Conservation (phyloP, 305 asterid genomes). For the Euphrasia arctica region DNA sequence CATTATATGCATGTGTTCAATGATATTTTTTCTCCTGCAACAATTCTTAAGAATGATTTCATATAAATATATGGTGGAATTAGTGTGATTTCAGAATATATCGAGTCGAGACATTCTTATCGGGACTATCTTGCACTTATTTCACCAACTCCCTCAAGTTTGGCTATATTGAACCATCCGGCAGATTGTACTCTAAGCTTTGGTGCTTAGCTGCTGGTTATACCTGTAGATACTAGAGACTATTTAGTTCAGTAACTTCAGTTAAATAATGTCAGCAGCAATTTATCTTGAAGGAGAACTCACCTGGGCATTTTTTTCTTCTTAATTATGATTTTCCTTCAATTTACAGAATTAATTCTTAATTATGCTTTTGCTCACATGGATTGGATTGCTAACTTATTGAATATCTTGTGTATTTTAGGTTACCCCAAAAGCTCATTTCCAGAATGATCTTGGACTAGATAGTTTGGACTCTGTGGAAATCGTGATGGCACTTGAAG, state of each 20-base stretch:
- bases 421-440: slow-evolving; percentile 48
- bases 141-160: background rate
- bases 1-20: too few species aligned
- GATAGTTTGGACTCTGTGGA: slow-evolving; percentile 55
- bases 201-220: background rate
- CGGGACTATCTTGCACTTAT: background rate
- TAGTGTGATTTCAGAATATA: background rate
- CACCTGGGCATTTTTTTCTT: background rate
- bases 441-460: slow-evolving; percentile 50
- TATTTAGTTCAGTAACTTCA: background rate
- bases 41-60: too few species aligned
- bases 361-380: background rate
- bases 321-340: background rate
- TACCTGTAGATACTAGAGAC: background rate
- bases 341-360: too few species aligned
- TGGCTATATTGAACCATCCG: background rate
- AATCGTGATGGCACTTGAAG: slow-evolving; percentile 59
- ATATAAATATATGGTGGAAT: too few species aligned
- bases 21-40: too few species aligned
- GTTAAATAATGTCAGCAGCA: background rate
- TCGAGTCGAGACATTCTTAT: background rate
- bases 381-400: background rate
- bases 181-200: too few species aligned
- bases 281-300: background rate
- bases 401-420: slow-evolving; percentile 17